A percentile compares a stretch with the other conserved stretches of the same genome.
Conservation (phyloP, 2,329 filamentous ascomycete genomes). For the Trichoderma sp. region DNA sequence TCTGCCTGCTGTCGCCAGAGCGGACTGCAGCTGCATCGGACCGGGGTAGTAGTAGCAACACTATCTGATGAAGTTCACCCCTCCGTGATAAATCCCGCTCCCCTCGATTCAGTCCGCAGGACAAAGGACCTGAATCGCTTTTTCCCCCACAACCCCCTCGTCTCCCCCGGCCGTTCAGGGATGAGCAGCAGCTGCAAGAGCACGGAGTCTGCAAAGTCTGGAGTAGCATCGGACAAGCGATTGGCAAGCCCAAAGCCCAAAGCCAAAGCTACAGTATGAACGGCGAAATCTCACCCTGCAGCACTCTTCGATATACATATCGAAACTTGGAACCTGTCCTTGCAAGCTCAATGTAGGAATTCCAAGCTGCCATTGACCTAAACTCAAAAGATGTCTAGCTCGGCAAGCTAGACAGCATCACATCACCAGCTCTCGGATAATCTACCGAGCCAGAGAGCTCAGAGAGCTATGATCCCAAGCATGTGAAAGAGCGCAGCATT, state of each 20-base stretch:
- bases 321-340: background rate
- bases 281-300: background rate
- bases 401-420: conserved; percentile 1
- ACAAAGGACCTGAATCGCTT: background rate
- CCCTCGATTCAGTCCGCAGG: background rate
- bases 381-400: conserved; percentile 20
- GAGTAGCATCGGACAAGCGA: background rate
- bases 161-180: background rate
- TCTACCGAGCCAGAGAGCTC: conserved; percentile 18
- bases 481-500: conserved; percentile 16
- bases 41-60: conserved; percentile 3
- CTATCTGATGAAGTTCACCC: background rate
- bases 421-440: conserved; percentile 24
- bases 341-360: background rate
- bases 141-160: background rate
- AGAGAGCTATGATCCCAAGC: background rate
- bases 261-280: background rate
- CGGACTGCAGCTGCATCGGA: conserved; percentile 4
- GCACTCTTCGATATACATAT: no score
- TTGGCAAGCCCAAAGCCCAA: background rate
- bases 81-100: conserved; percentile 14
- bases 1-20: conserved; percentile 5
- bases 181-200: conserved; percentile 2
- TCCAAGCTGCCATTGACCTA: conserved; percentile 6
- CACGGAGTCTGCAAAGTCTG: background rate